These are phyloP conservation scores for Suhomyces ambrosiae DNA, from an alignment of 1,139 yeast genomes.

Conservation along the genomic window DNA sequence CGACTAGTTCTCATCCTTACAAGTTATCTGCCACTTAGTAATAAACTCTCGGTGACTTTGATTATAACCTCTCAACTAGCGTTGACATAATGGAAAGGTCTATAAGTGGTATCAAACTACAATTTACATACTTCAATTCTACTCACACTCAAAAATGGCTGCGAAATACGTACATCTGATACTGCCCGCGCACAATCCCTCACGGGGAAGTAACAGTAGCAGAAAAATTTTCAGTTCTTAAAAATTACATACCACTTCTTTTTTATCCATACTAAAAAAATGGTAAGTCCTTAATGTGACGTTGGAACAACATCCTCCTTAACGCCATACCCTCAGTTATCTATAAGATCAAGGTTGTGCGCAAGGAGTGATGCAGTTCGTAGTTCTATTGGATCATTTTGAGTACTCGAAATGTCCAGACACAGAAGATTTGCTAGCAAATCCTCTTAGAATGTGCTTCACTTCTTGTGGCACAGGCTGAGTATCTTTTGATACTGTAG, in stretches of 20 bases:
- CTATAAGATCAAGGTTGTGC: slow-evolving; percentile 31
- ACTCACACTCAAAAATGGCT: too few species aligned
- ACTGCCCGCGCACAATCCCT: neutral
- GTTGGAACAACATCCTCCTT: slow-evolving; percentile 35
- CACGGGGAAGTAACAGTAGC: neutral
- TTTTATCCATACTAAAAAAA: slow-evolving; percentile 15
- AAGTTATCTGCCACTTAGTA: too few species aligned
- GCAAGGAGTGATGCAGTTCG: slow-evolving; percentile 37
- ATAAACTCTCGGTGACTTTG: too few species aligned
- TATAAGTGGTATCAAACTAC: too few species aligned
- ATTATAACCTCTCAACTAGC: too few species aligned
- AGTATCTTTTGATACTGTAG: slow-evolving; percentile 49
- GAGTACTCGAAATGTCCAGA: neutral
- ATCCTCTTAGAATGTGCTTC: slow-evolving; percentile 29
- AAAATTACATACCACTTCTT: slow-evolving; percentile 3
- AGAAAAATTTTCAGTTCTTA: slow-evolving; percentile 5
- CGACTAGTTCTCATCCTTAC: too few species aligned
- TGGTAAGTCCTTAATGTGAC: slow-evolving; percentile 33
- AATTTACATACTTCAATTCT: too few species aligned
- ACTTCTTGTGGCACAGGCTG: slow-evolving; percentile 52
- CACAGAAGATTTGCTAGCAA: neutral
- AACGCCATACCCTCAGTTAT: slow-evolving; percentile 20
- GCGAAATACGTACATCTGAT: slow-evolving; percentile 4
- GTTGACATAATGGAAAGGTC: too few species aligned
- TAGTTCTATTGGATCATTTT: slow-evolving; percentile 5